phyloP scores from a whole-genome alignment of 2,329 filamentous ascomycete species.

The Neonectria coccinea region DNA sequence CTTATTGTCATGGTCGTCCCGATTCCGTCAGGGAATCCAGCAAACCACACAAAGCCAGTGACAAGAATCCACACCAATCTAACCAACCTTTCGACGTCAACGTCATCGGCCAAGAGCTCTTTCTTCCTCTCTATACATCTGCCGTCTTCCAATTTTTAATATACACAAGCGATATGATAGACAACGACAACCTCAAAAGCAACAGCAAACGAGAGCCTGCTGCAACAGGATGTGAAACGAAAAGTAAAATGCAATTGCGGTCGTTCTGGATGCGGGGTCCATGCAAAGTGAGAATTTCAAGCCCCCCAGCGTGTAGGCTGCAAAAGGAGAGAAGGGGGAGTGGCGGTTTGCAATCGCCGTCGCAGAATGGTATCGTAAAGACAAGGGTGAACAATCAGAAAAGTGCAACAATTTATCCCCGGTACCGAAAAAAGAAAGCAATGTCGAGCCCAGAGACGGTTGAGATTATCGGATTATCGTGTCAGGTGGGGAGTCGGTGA shows the following conservation, averaged over 20 bases:
- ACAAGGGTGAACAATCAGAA: conserved; percentile 34
- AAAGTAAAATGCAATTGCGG: conserved; percentile 11
- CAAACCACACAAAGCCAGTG: neutral
- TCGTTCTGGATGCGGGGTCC: conserved; percentile 11
- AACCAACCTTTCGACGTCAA: conserved; percentile 19
- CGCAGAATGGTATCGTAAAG: conserved; percentile 50
- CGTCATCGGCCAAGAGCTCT: conserved; percentile 9
- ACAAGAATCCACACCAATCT: conserved; percentile 3
- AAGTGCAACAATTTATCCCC: conserved; percentile 35
- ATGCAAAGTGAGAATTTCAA: conserved; percentile 5
- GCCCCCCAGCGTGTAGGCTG: conserved; percentile 12
- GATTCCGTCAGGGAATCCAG: neutral
- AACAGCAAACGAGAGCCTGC: neutral
- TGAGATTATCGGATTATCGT: conserved; percentile 8
- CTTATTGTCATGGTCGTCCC: neutral
- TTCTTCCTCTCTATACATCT: conserved; percentile 20
- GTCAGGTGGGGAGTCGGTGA: neutral
- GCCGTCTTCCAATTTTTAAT: conserved; percentile 16
- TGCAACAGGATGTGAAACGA: neutral
- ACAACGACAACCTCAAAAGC: conserved; percentile 17
- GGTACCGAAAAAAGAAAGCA: conserved; percentile 25
- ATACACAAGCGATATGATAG: conserved; percentile 19
- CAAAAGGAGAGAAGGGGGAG: conserved; percentile 29
- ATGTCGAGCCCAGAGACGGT: conserved; percentile 18
- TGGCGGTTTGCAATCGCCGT: conserved; percentile 33